phyloP scores from a whole-genome alignment of 495 filamentous ascomycete species.

The Penicillium crystallinum region DNA sequence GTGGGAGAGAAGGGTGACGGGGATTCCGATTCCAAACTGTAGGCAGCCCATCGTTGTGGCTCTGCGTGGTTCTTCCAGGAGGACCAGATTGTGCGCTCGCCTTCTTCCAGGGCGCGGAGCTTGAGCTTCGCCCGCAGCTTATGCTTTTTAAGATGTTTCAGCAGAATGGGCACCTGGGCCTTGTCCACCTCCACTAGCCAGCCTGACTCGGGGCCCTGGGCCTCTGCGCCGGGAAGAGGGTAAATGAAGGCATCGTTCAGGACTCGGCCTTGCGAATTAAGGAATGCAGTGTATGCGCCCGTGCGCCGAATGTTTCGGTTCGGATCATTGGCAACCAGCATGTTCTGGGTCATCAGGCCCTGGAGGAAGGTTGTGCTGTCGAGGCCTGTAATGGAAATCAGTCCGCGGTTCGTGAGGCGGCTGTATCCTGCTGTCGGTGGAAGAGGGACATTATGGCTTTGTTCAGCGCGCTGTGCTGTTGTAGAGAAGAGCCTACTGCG shows the following conservation, averaged over 20 bases:
- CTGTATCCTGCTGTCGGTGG: slow-evolving; percentile 41
- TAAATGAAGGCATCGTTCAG: slow-evolving; percentile 90
- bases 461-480: slow-evolving; percentile 15
- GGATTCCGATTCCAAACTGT: slow-evolving; percentile 37
- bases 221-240: slow-evolving; percentile 41
- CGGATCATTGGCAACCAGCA: slow-evolving; percentile 46
- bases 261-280: slow-evolving; percentile 78
- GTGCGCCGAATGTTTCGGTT: slow-evolving; percentile 24
- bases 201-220: slow-evolving; percentile 34
- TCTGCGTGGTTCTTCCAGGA: slow-evolving; percentile 54
- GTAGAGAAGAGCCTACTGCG: slow-evolving; percentile 31
- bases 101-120: slow-evolving; percentile 57
- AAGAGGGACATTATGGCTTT: slow-evolving; percentile 17
- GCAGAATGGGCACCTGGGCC: slow-evolving; percentile 51
- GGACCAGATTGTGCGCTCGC: slow-evolving; percentile 60
- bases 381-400: slow-evolving; percentile 71
- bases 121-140: slow-evolving; percentile 76
- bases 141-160: slow-evolving; percentile 71
- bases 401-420: slow-evolving; percentile 60
- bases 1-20: slow-evolving; percentile 22
- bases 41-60: slow-evolving; percentile 38
- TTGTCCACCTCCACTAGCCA: slow-evolving; percentile 84
- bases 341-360: slow-evolving; percentile 74
- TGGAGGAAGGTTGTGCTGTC: slow-evolving; percentile 84
- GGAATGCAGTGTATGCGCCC: slow-evolving; percentile 73